These are phyloP conservation scores for Lactuca saligna DNA, from an alignment of 129 eudicot genomes.

Conservation along the genomic window DNA sequence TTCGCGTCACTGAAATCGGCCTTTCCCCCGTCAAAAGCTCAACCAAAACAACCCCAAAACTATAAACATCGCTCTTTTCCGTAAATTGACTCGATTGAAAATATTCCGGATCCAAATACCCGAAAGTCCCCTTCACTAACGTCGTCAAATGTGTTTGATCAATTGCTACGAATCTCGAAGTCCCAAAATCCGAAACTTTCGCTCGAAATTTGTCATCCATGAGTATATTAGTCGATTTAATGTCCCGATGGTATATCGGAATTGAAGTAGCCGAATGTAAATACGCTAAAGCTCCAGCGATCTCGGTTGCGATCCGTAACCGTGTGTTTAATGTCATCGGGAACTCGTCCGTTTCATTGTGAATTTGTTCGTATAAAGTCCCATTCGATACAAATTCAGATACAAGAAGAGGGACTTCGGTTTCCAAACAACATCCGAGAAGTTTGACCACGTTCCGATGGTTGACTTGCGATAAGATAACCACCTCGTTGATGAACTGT, in stretches of 20 bases:
- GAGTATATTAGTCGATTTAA: slow-evolving; percentile 27
- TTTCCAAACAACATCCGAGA: too few relatives aligned
- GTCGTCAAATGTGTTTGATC: slow-evolving; percentile 30
- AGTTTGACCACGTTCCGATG: too few relatives aligned
- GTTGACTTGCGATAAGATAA: slow-evolving; percentile 22
- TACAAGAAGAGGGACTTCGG: slow-evolving; percentile 24
- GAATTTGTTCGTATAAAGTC: slow-evolving; percentile 17
- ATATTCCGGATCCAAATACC: slow-evolving; percentile 21
- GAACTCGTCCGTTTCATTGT: slow-evolving; percentile 9
- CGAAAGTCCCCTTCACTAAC: slow-evolving; percentile 25
- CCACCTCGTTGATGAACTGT: slow-evolving; percentile 26
- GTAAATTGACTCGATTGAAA: too few relatives aligned
- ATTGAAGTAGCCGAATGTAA: slow-evolving; percentile 28
- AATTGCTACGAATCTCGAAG: slow-evolving; percentile 25
- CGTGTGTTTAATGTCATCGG: slow-evolving; percentile 22
- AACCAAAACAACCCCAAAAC: slow-evolving; percentile 26
- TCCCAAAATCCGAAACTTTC: slow-evolving; percentile 26
- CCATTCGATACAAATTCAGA: slow-evolving; percentile 23
- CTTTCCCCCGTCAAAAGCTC: slow-evolving; percentile 24
- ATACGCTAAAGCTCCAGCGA: slow-evolving; percentile 23
- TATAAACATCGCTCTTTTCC: too few relatives aligned
- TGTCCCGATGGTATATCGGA: slow-evolving; percentile 25
- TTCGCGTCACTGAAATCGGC: slow-evolving; percentile 18
- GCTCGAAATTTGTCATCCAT: slow-evolving; percentile 24
- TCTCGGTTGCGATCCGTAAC: slow-evolving; percentile 20